Base-by-base conservation (phyloP, 371 early-diverging fungal genomes). In the Polyrhizophydium stewartii region DNA sequence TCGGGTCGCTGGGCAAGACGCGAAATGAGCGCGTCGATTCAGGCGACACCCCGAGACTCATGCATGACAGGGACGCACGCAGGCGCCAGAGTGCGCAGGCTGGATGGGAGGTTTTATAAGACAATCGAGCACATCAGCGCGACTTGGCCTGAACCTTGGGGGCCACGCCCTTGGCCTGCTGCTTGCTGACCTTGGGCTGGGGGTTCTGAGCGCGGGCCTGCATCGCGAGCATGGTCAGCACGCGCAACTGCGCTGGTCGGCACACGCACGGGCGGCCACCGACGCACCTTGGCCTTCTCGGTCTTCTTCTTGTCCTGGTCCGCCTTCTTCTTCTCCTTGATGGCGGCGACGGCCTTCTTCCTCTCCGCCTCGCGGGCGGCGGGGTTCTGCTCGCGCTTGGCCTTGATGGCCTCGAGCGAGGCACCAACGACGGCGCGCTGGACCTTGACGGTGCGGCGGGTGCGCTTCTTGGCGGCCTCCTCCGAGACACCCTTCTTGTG, bases 401-500 rank as follows among this genome's bases (percentile, higher is more conserved):
- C 96, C 74, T 91, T 90, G 81, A 97, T 92, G 60, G 89, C 87
- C 68, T 97, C 97, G 84, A 90, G 87, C 68, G 94, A 86, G 61
- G 91, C 92, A 84, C 97, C 97, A 67, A 89, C 96, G 71, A 97
- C 82, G 65, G 92, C 94, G 82, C 98, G 93, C 79, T 92, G 91
- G 79, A 85, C 89, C 91, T 97, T 96, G 79, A 96, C 94, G 61
- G 68, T 60, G 56, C 69, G 72, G 61, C 92, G 90, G 65, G 91
- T 86, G 75, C 93, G 89, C 92, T 95, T 97, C 92, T 95, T 95
- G 81, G 91, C 75, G 56, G 87, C 85, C 83, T 95, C 96, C 77
- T 92, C 93, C 72, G 90, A 89, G 78, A 92, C 87, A 79, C 95
- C 98, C 93, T 97, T 97, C 89, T 93, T 92, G 90, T 96, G 92